Evolutionary conservation across 495 filamentous ascomycete genomes (phyloP).

Genomic region (Entonaema liquescens): DNA sequence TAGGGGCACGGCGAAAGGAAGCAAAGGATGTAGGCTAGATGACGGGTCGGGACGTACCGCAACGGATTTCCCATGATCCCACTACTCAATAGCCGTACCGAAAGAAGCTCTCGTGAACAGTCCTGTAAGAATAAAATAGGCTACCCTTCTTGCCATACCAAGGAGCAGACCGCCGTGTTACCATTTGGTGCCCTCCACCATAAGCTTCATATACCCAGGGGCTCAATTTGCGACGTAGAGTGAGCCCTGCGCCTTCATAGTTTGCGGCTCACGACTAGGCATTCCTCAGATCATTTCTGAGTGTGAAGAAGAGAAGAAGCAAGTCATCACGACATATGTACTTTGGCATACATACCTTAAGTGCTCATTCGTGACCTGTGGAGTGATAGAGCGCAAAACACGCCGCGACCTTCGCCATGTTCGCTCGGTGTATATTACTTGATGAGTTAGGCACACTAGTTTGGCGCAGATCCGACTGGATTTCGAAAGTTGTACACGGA

Average conservation of each 20-base stretch:
- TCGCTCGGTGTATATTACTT: neutral
- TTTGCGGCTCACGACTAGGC: constrained; percentile 29
- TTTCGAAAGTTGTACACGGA: constrained; percentile 32
- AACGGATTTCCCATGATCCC: constrained; percentile 31
- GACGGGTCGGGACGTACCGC: constrained; percentile 36
- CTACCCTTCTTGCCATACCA: constrained; percentile 29
- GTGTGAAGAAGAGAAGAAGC: neutral
- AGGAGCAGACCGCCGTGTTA: constrained; percentile 14
- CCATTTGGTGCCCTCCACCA: constrained; percentile 8
- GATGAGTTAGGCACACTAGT: constrained; percentile 16
- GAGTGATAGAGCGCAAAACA: neutral
- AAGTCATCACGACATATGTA: constrained; percentile 15
- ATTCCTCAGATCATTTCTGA: constrained; percentile 8
- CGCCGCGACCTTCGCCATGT: constrained; percentile 1
- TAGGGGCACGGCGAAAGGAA: constrained; percentile 38
- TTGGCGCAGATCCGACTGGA: constrained; percentile 7
- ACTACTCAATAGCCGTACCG: constrained; percentile 10
- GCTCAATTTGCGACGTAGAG: constrained; percentile 32
- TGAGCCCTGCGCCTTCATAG: constrained; percentile 37
- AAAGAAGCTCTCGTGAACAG: constrained; percentile 8
- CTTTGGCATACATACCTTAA: neutral
- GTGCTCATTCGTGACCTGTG: constrained; percentile 4
- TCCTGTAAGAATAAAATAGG: constrained; percentile 12
- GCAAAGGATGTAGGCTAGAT: constrained; percentile 32
- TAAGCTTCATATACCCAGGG: constrained; percentile 10